A percentile compares a stretch with the other conserved stretches of the same genome.
phyloP scores from a whole-genome alignment of 2,329 filamentous ascomycete genomes.

The Talaromyces sp. region DNA sequence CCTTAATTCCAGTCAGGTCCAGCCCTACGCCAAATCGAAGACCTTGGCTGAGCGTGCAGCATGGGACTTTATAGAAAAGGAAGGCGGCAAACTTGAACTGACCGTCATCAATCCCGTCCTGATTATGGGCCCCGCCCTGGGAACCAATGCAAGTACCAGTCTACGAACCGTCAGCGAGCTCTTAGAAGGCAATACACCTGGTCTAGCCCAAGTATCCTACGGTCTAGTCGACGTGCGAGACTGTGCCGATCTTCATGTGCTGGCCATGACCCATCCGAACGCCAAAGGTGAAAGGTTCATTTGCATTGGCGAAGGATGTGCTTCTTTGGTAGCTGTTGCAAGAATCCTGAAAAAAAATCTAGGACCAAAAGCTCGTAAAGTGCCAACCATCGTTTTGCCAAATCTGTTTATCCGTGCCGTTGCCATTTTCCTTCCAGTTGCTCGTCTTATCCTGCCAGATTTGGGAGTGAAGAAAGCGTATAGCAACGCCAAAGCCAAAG shows the following conservation, averaged over 20 bases:
- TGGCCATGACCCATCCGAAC: constrained; percentile 1
- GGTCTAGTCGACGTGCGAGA: constrained; percentile 7
- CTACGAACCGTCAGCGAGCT: constrained; percentile 23
- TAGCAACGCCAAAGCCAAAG: constrained; percentile 9
- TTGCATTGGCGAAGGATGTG: constrained; percentile 4
- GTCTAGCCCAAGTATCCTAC: constrained; percentile 20
- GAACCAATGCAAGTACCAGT: constrained; percentile 19
- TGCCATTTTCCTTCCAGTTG: constrained; percentile 5
- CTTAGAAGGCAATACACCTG: constrained; percentile 28
- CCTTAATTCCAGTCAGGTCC: constrained; percentile 15
- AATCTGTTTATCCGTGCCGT: background rate
- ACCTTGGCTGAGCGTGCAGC: constrained; percentile 31
- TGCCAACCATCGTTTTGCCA: background rate
- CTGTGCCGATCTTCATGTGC: constrained; percentile 10
- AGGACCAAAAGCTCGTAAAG: background rate
- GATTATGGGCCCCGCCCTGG: constrained; percentile 29
- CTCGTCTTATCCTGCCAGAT: background rate
- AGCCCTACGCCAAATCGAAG: constrained; percentile 30
- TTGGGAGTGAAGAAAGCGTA: background rate
- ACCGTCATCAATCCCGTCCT: constrained; percentile 25
- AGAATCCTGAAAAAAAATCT: constrained; percentile 5
- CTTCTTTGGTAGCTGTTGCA: constrained; percentile 3
- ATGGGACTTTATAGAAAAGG: constrained; percentile 30
- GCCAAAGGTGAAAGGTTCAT: constrained; percentile 9
- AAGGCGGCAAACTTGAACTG: constrained; percentile 26